Evolutionary conservation across 2,329 filamentous ascomycete genomes (phyloP).

Genomic region (Fusarium sp.): DNA sequence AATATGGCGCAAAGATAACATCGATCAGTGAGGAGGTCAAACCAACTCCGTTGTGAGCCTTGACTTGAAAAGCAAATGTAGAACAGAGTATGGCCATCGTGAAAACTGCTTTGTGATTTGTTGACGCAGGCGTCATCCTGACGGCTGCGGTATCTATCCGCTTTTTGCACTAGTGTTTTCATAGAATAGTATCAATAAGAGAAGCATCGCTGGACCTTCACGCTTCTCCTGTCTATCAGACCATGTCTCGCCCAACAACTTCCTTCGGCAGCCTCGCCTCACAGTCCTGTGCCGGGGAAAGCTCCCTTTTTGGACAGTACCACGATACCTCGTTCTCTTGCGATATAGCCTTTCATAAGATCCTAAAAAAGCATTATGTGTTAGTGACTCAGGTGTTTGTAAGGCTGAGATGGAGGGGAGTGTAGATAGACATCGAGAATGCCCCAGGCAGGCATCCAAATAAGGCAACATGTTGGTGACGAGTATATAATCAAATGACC

Average conservation of each 20-base stretch:
- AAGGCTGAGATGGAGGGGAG: constrained; percentile 39
- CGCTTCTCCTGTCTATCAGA: constrained; percentile 23
- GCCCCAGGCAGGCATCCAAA: constrained; percentile 38
- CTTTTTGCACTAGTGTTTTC: constrained; percentile 20
- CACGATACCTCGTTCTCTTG: constrained; percentile 87
- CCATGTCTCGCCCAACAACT: constrained; percentile 19
- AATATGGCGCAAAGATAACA: constrained; percentile 40
- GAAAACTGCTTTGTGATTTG: constrained; percentile 40
- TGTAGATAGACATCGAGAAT: constrained; percentile 37
- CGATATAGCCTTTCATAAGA: constrained; percentile 98
- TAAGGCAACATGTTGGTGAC: constrained; percentile 42
- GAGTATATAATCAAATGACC: constrained; percentile 45
- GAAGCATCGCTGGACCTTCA: constrained; percentile 13
- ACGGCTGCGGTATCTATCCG: constrained; percentile 13
- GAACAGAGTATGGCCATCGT: constrained; percentile 17
- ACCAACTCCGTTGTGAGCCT: constrained; percentile 5
- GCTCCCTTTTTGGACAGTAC: constrained; percentile 93
- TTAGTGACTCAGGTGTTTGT: constrained; percentile 52
- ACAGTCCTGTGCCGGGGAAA: constrained; percentile 89
- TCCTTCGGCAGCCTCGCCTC: constrained; percentile 48
- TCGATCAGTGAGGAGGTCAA: constrained; percentile 15
- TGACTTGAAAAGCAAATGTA: constrained; percentile 26
- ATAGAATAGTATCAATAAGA: constrained; percentile 13
- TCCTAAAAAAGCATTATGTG: constrained; percentile 65
- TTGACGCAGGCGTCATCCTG: constrained; percentile 34